Evolutionary conservation across 2,329 filamentous ascomycete species (phyloP), one percentile per base, ranked within the genome.

Genomic region (Colletotrichum sp.): DNA sequence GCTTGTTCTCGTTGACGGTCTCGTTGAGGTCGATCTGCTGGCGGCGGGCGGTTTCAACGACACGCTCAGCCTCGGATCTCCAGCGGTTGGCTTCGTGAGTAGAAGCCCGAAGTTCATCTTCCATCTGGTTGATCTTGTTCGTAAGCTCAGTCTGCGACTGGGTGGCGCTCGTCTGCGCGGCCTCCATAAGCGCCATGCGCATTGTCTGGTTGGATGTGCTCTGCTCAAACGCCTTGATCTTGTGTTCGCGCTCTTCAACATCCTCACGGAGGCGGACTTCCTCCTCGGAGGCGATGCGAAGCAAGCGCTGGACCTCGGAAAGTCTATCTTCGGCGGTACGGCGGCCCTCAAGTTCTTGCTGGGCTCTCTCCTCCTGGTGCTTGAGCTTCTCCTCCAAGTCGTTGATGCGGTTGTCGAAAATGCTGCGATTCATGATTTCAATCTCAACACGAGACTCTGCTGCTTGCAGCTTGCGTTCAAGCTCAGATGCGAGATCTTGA

Each of bases 291-390:
- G 93, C 91, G 77, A 92, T 90, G 74, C 92, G 90, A 30, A 95
- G 88, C 26, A 93, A 89, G 71, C 92, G 89, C 83, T 96, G 93
- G n/a, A 93, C 89, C 81, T 96, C 94, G 7, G 93, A 90, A 16
- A 95, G 86, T 76, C 91, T 91, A 80, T 96, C 94, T 82, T 96
- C 94, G 2, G 93, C 93, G 39, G 91, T 88, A 70, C 93, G 90
- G 74, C 94, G 91, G 64, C 86, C 85, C 60, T 89, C 87, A 75
- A 93, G 85, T 79, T 96, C 93, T 68, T 91, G 85, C 77, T 95
- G 93, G 2, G 89, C 90, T 72, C 90, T 89, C 43, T 89, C 88
- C 78, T 95, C 92, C 43, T 93, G 91, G 12, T 90, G 85, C 75
- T 90, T 90, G 61, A 95, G 87, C 81, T 92, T 92, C 61, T 92